phyloP scores from a whole-genome alignment of 495 filamentous ascomycete species.

The Podospora comata region DNA sequence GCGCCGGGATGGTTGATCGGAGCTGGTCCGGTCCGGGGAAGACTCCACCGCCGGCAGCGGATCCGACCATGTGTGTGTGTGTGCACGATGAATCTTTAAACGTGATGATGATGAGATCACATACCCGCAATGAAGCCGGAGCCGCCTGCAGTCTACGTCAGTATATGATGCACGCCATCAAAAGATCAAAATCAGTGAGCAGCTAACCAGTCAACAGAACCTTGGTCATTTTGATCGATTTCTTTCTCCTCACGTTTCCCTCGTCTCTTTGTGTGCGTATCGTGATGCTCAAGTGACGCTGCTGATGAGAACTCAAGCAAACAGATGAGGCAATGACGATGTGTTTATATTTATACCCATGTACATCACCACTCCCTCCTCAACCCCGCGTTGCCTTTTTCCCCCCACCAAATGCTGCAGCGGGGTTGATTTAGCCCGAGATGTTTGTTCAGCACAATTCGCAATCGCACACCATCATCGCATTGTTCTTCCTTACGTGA shows the following conservation, averaged over 20 bases:
- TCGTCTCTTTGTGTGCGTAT: background rate
- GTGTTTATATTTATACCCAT: background rate
- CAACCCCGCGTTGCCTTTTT: background rate
- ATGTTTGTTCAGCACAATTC: background rate
- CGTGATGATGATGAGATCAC: conserved; percentile 13
- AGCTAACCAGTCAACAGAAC: conserved; percentile 56
- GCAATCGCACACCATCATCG: background rate
- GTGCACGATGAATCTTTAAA: background rate
- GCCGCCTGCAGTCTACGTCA: conserved; percentile 34
- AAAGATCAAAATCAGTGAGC: background rate
- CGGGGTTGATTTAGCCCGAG: background rate
- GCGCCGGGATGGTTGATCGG: background rate
- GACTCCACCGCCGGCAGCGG: background rate
- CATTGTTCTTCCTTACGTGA: background rate
- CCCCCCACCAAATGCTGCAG: background rate
- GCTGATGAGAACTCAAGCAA: too few species aligned
- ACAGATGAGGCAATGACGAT: background rate
- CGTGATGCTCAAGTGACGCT: background rate
- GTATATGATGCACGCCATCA: background rate
- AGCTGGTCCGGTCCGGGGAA: background rate
- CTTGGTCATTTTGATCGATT: conserved; percentile 50
- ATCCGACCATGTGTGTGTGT: too few species aligned
- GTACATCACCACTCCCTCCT: background rate
- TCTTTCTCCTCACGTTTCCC: background rate
- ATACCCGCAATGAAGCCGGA: conserved; percentile 52